These are phyloP conservation scores for Epichloe hybrida DNA, from an alignment of 2,329 filamentous ascomycete species.

Conservation along the genomic window DNA sequence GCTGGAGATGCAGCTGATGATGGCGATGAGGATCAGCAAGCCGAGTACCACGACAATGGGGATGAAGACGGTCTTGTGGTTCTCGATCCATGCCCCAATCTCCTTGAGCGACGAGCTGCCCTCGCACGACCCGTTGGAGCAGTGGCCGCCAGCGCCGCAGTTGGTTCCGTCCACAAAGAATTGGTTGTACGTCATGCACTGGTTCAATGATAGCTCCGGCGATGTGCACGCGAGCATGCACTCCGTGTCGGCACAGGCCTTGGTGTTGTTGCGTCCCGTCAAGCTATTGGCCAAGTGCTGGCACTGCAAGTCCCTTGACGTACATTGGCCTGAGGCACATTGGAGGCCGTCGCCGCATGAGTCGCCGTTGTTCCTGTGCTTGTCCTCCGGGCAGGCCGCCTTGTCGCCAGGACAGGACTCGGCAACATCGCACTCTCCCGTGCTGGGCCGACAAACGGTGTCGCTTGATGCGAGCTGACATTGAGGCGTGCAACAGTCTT, in stretches of 20 bases:
- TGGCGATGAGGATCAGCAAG: constrained; percentile 52
- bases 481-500: constrained; percentile 59
- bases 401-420: constrained; percentile 67
- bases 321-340: constrained; percentile 91
- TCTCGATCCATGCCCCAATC: constrained; percentile 60
- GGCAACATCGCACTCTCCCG: constrained; percentile 69
- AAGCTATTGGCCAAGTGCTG: constrained; percentile 67
- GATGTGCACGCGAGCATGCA: constrained; percentile 69
- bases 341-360: constrained; percentile 57
- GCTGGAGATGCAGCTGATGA: constrained; percentile 53
- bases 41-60: constrained; percentile 59
- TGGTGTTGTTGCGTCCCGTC: constrained; percentile 61
- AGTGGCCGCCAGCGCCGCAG: constrained; percentile 69
- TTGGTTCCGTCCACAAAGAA: constrained; percentile 88
- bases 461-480: constrained; percentile 55
- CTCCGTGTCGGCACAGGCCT: constrained; percentile 52
- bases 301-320: constrained; percentile 81
- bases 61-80: constrained; percentile 72
- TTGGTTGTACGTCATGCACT: constrained; percentile 67
- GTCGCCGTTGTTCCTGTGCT: constrained; percentile 54
- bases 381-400: constrained; percentile 62
- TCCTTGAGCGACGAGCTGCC: constrained; percentile 57
- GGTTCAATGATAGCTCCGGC: constrained; percentile 48
- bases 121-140: constrained; percentile 63
- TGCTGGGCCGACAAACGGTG: constrained; percentile 68